A percentile compares a stretch with the other conserved stretches of the same genome.
Evolutionary conservation across 208 protist species (phyloP).

Genomic region (Giardia muris): DNA sequence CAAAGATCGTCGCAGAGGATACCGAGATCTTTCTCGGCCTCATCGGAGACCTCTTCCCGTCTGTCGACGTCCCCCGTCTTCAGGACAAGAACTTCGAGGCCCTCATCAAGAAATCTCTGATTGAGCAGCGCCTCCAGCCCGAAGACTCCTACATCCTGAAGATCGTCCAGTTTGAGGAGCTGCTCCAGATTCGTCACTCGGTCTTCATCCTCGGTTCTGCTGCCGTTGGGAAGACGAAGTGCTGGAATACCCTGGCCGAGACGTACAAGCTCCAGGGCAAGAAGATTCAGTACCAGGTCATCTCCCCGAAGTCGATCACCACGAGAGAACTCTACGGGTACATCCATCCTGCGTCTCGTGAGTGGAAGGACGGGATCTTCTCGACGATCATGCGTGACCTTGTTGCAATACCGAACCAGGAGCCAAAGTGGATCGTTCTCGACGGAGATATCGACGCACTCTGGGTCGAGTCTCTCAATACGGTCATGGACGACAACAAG

Average conservation of each 20-base stretch:
- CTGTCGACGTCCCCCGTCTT: constrained; percentile 45
- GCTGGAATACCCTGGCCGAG: constrained; percentile 73
- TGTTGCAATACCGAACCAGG: constrained; percentile 58
- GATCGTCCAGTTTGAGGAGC: constrained; percentile 85
- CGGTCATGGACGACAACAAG: constrained; percentile 75
- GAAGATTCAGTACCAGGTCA: constrained; percentile 59
- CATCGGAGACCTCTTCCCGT: constrained; percentile 55
- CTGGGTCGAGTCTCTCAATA: constrained; percentile 98
- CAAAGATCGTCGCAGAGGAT: constrained; percentile 58
- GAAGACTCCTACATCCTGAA: constrained; percentile 91
- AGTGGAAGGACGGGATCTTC: constrained; percentile 79
- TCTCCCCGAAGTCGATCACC: constrained; percentile 92
- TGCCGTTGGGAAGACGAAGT: constrained; percentile 79
- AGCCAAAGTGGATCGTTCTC: constrained; percentile 84
- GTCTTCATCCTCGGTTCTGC: constrained; percentile 85
- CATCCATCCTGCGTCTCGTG: constrained; percentile 70
- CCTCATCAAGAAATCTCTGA: constrained; percentile 32
- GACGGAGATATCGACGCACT: constrained; percentile 90
- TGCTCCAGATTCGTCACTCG: constrained; percentile 88
- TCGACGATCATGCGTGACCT: constrained; percentile 76
- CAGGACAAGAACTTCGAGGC: constrained; percentile 49
- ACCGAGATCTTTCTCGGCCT: constrained; percentile 51
- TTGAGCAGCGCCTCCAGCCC: constrained; percentile 47
- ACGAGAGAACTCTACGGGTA: constrained; percentile 91
- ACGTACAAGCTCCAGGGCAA: constrained; percentile 62